Evolutionary conservation across 805 yeast genomes (phyloP).

Genomic region (Teunomyces aglyptinius): DNA sequence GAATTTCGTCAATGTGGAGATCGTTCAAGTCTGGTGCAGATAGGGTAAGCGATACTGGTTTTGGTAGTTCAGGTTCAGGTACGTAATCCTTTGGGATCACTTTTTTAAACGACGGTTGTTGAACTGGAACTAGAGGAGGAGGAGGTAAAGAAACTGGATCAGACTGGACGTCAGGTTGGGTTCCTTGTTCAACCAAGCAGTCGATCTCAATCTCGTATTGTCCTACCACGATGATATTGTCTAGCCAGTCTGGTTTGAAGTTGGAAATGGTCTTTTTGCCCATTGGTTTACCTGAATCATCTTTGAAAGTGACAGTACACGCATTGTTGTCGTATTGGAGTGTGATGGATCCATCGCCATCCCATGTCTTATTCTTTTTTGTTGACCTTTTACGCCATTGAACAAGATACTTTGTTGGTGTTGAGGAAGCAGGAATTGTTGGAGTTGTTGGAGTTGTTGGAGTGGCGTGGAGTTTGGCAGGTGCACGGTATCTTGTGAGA

Average conservation of each 20-base stretch:
- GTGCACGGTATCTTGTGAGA: constrained; percentile 2
- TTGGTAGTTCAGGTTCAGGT: background rate
- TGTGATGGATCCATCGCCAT: constrained; percentile 74
- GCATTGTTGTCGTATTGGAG: constrained; percentile 12
- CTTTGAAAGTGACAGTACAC: constrained; percentile 8
- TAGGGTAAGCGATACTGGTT: background rate
- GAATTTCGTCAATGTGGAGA: constrained; percentile 50
- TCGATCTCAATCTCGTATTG: constrained; percentile 63
- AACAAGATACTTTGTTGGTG: constrained; percentile 22
- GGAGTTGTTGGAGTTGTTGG: background rate
- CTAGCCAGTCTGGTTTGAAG: constrained; percentile 10
- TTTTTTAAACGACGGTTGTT: background rate
- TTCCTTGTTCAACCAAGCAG: constrained; percentile 33
- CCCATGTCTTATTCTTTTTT: constrained; percentile 92
- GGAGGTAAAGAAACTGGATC: background rate
- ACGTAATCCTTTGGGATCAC: background rate
- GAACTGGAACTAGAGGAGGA: background rate
- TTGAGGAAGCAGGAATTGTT: background rate
- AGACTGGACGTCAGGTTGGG: background rate
- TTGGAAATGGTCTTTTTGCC: constrained; percentile 9
- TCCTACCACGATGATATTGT: constrained; percentile 48
- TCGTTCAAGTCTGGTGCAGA: background rate
- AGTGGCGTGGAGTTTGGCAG: constrained; percentile 1
- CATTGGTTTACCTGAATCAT: constrained; percentile 8
- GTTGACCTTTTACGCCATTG: constrained; percentile 70